phyloP scores from a whole-genome alignment of 371 early-diverging fungal species.

The Vairimorpha necatrix region DNA sequence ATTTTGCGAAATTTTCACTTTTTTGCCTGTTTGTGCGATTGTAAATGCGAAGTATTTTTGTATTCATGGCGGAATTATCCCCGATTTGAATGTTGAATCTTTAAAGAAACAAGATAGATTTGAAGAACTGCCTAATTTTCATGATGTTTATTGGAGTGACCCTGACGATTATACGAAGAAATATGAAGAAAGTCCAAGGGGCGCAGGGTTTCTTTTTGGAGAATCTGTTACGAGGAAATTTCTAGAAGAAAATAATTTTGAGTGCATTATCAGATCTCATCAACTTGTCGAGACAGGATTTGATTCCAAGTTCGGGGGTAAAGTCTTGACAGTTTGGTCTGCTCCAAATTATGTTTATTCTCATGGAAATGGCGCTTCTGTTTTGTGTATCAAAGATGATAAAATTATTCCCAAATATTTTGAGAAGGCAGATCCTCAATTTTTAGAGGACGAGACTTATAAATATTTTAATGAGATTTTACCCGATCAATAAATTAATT shows the following conservation, averaged over 20 bases:
- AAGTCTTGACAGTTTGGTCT: slow-evolving; percentile 40
- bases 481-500: background rate
- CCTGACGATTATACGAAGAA: slow-evolving; percentile 42
- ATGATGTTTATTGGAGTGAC: slow-evolving; percentile 61
- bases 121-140: slow-evolving; percentile 41
- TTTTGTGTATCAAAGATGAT: slow-evolving; percentile 22
- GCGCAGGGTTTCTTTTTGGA: slow-evolving; percentile 59
- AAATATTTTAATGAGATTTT: slow-evolving; percentile 4
- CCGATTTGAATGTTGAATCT: slow-evolving; percentile 30
- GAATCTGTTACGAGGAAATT: slow-evolving; percentile 28
- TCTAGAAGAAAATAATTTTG: slow-evolving; percentile 26
- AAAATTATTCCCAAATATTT: background rate
- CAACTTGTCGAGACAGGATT: slow-evolving; percentile 49
- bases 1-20: slow-evolving; percentile 55
- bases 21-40: slow-evolving; percentile 55
- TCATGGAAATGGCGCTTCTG: slow-evolving; percentile 32
- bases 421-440: slow-evolving; percentile 7
- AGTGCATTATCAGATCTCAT: slow-evolving; percentile 38
- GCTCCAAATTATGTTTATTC: slow-evolving; percentile 54
- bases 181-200: slow-evolving; percentile 49
- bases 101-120: slow-evolving; percentile 48
- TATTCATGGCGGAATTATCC: slow-evolving; percentile 63
- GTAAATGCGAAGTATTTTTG: slow-evolving; percentile 54
- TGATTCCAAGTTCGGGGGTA: slow-evolving; percentile 27
- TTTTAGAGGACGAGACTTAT: background rate